Conservation (phyloP, 768 basidiomycete species). For the Imleria badia region DNA sequence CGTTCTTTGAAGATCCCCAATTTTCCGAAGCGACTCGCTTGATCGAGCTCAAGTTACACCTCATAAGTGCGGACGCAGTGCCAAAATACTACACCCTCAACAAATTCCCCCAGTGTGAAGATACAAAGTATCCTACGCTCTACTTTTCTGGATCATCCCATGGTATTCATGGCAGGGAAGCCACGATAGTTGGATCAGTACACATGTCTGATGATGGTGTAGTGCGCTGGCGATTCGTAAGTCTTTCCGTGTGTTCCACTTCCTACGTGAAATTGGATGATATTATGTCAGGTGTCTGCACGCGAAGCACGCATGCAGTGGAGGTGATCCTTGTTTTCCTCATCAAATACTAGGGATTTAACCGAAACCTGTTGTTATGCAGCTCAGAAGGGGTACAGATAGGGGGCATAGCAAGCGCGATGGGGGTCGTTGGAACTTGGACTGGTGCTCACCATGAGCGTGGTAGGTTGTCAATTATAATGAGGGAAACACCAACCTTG, state of each 20-base stretch:
- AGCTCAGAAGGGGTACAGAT: constrained; percentile 71
- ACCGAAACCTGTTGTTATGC: not conserved
- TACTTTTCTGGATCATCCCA: constrained; percentile 49
- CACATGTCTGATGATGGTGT: constrained; percentile 45
- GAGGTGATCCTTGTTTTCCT: constrained; percentile 44
- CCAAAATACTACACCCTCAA: constrained; percentile 20
- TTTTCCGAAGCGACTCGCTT: constrained; percentile 68
- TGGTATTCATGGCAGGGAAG: constrained; percentile 42
- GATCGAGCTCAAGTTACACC: constrained; percentile 52
- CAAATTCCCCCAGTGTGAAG: constrained; percentile 21
- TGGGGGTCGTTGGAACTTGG: constrained; percentile 70
- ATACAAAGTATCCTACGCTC: constrained; percentile 40
- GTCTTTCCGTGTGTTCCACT: constrained; percentile 23
- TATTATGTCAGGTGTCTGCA: constrained; percentile 45
- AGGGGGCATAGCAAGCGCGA: constrained; percentile 62
- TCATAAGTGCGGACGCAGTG: constrained; percentile 38
- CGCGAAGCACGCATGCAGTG: constrained; percentile 55
- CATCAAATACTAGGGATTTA: not conserved
- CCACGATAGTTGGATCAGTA: constrained; percentile 50
- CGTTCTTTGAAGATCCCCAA: constrained; percentile 50
- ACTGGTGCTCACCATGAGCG: constrained; percentile 58
- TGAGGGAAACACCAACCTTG: not conserved
- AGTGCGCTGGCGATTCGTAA: constrained; percentile 61
- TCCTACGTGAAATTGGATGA: constrained; percentile 7
- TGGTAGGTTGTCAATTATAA: constrained; percentile 33